Base-by-base conservation (phyloP, 192 early-diverging fungal species). In the Pilobolus umbonatus region DNA sequence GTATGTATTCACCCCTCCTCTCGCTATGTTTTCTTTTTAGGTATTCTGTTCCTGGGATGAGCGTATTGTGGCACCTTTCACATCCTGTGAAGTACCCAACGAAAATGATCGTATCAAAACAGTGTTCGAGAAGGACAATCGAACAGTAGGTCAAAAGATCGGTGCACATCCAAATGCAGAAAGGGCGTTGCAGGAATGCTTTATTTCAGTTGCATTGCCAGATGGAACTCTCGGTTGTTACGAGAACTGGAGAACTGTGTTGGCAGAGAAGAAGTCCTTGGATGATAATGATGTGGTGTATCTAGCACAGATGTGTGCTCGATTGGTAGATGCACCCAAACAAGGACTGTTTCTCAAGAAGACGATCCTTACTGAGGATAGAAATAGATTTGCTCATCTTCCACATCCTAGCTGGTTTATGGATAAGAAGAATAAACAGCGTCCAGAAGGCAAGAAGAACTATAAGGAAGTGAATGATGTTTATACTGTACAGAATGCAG, bases 11-110 rank as follows among this genome's bases (percentile, higher is more conserved):
- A 39, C 22, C 6, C 11, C 46, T 6, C 22, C 6, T 42, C 1
- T 17, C 14, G 8, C 15, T 17, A 17, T 42, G 14, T n/a, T 40
- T n/a, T 40, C 38, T 40, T 40, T 40, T 12, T 58, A 72, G 70
- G 31, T 73, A 22, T 73, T 73, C 44, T 68, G 66, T 49, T 73
- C 66, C 26, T 73, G 71, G 71, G 71, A 73, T 63, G 55, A 61
- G 4, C 55, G 57, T 17, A 48, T 73, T 2, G 67, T 60, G 2
- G 30, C 64, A 12, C 19, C 25, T 0, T 73, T 55, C 32, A 19
- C 29, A 5, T 57, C 57, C 17, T 49, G 46, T 1, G 56, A 60
- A 14, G 34, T 68, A 8, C 9, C 8, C 3, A 3, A 17, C 7
- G 26, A 42, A 15, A 25, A 34, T 10, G 32, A 57, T 22, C 17